Conservation (phyloP, 2,329 filamentous ascomycete species). For the Venturia pyrina region DNA sequence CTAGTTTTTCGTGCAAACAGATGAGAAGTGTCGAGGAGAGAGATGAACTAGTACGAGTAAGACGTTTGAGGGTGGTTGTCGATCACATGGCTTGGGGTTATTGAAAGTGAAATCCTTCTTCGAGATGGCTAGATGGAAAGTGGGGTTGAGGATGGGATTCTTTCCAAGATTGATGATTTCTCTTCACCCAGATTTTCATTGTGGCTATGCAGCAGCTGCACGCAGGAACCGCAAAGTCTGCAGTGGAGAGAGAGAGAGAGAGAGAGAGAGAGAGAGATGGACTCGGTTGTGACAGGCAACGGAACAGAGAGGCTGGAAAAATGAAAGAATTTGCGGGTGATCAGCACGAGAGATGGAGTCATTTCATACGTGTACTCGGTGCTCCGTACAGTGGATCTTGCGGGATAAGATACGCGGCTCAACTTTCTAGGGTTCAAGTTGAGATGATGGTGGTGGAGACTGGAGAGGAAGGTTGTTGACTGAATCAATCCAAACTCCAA, state of each 20-base stretch:
- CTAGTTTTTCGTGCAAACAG: background rate
- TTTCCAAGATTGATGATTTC: too few relatives aligned
- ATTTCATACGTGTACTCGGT: too few relatives aligned
- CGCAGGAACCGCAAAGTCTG: background rate
- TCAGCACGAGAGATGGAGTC: too few relatives aligned
- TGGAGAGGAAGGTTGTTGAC: background rate
- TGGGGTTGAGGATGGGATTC: too few relatives aligned
- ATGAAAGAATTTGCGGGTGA: background rate
- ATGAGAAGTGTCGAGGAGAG: background rate
- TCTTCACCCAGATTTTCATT: background rate
- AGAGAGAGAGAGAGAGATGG: too few relatives aligned
- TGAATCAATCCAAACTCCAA: background rate
- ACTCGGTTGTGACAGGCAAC: background rate
- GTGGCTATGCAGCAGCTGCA: background rate
- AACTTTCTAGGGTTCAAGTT: too few relatives aligned
- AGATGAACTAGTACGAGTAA: background rate
- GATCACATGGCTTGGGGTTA: background rate
- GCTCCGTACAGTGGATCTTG: too few relatives aligned
- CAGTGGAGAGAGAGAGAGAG: too few relatives aligned
- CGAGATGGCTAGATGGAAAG: background rate
- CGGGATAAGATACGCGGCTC: too few relatives aligned
- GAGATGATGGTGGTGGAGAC: too few relatives aligned
- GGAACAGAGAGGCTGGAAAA: background rate
- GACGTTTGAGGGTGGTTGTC: background rate
- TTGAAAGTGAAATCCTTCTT: background rate